Base-by-base conservation (phyloP, 345 rosid genomes). In the Combretum micranthum region DNA sequence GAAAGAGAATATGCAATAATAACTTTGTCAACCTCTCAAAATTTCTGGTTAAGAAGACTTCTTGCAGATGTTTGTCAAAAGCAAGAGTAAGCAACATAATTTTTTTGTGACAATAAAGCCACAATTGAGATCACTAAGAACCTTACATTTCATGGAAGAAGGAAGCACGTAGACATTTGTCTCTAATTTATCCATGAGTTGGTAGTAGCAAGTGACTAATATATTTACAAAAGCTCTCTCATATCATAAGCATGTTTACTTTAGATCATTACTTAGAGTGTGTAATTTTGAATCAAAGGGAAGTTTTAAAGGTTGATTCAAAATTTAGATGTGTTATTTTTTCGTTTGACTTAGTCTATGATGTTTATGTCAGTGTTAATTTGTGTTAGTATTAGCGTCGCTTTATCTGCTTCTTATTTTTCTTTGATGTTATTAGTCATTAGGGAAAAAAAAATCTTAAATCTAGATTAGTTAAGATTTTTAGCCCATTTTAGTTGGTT, bases 101-200 rank as follows among this genome's bases (percentile, higher is more conserved):
- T 57, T 4, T 14, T 26, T 43, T 53, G 25, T 0, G 63, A 64
- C 15, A 64, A 56, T 18, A 48, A 57, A 22, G 48, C 55, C 15
- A 42, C 60, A 47, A 56, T 64, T 18, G 15, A 17, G 10, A 56
- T 55, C 10, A 13, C 57, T 4, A 56, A 57, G 3, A 42, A 64
- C 57, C 63, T 50, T 21, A 44, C 42, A 4, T 56, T 56, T 48
- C 63, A 64, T 37, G 56, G 50, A 12, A 49, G 21, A 16, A 64
- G 56, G 9, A 64, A 64, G 15, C 69, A 56, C 15, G 47, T 64
- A 26, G 51, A 64, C 15, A 20, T 57, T 10, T 39, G 57, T 12
- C 20, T 17, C 10, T 49, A 32, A 39, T 50, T 17, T 23, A 15
- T 64, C 13, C 19, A 57, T 17, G 56, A 64, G 21, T 47, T 39